phyloP scores from a whole-genome alignment of 176 grass and related monocot genomes.

The Miscanthus lutarioriparius region DNA sequence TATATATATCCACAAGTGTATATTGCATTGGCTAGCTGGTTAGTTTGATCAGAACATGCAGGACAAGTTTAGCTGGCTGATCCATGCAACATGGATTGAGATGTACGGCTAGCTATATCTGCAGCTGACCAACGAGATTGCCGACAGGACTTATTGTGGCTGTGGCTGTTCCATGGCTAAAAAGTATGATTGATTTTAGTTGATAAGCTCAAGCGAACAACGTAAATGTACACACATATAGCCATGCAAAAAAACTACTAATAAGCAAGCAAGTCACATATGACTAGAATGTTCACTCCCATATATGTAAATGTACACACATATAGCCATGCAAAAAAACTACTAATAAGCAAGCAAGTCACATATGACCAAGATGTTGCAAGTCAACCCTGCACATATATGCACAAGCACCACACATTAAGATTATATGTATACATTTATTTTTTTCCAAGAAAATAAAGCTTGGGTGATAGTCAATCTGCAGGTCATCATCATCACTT shows the following conservation, averaged over 20 bases:
- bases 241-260: no score
- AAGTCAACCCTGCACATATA: no score
- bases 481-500: background rate
- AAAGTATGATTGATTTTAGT: no score
- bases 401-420: no score
- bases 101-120: background rate
- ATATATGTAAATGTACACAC: background rate
- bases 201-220: no score
- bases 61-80: background rate
- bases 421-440: no score
- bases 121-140: background rate
- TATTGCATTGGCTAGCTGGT: background rate
- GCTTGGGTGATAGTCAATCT: background rate
- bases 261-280: background rate
- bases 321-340: no score
- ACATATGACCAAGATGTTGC: no score
- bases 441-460: background rate
- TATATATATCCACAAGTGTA: background rate
- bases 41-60: background rate
- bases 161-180: no score
- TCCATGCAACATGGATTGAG: background rate
- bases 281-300: slow-evolving; percentile 20
- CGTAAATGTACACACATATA: no score
- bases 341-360: no score
- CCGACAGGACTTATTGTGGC: no score